Evolutionary conservation across 73 alveolate species (phyloP).

Genomic region (Paramecium biaurelia): DNA sequence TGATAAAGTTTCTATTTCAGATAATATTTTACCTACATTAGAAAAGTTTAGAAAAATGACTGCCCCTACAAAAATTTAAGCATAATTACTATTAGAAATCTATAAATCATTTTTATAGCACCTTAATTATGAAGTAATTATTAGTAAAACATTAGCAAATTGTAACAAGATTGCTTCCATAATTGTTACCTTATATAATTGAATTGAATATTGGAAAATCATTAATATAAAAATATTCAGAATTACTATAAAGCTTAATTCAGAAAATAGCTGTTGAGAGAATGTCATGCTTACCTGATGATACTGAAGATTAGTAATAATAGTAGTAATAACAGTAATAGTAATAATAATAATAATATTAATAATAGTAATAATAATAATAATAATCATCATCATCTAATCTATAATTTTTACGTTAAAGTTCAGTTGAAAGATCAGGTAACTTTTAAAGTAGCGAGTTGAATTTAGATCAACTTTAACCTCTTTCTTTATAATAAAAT

Average conservation of each 20-base stretch:
- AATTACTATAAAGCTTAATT: neutral
- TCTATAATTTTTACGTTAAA: neutral
- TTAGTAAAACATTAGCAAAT: neutral
- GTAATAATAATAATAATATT: neutral
- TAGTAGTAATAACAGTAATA: neutral
- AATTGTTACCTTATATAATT: neutral
- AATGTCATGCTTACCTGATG: slow-evolving; percentile 14
- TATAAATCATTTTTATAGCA: neutral
- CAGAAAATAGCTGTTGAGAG: neutral
- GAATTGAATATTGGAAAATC: slow-evolving; percentile 4
- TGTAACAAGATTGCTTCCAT: neutral
- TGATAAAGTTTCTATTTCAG: slow-evolving; percentile 17
- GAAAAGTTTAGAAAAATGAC: slow-evolving; percentile 6
- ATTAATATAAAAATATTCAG: neutral
- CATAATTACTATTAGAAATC: neutral
- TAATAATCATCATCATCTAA: neutral
- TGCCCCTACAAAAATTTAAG: neutral
- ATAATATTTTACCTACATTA: neutral
- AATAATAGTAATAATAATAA: neutral
- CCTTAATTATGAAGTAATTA: neutral
- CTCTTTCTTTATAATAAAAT: neutral
- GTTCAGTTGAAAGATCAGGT: neutral
- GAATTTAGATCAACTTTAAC: neutral
- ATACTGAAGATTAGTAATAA: neutral
- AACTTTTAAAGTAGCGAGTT: neutral